These are phyloP conservation scores for Penicillium paneum DNA, from an alignment of 2,329 filamentous ascomycete species.

Conservation along the genomic window DNA sequence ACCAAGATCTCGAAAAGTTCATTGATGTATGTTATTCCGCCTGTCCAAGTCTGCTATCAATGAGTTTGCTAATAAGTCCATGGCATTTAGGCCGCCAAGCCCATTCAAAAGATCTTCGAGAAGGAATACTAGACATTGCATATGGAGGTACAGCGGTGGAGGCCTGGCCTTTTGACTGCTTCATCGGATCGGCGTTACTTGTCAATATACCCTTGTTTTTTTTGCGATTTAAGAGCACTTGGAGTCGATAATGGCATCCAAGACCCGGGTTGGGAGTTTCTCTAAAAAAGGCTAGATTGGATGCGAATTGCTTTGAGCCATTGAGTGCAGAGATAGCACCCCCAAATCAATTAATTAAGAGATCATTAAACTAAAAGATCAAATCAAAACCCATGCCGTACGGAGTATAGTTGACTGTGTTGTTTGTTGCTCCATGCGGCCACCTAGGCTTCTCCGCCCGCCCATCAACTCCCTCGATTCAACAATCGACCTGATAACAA, in stretches of 20 bases:
- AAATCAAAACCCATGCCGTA: not conserved
- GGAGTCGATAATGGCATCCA: not conserved
- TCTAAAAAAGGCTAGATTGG: not conserved
- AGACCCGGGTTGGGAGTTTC: not conserved
- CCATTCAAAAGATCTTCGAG: constrained; percentile 81
- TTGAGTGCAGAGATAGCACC: not conserved
- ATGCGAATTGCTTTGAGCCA: not conserved
- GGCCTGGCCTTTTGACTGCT: constrained; percentile 9
- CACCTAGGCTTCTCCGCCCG: constrained; percentile 21
- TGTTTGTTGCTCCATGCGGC: not conserved
- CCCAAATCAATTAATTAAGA: not conserved
- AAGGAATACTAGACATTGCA: constrained; percentile 54
- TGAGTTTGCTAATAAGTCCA: constrained; percentile 8
- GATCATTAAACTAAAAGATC: not conserved
- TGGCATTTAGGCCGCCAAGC: constrained; percentile 68
- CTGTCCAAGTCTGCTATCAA: not conserved
- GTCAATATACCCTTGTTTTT: constrained; percentile 27
- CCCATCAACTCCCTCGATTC: constrained; percentile 12
- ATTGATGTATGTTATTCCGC: constrained; percentile 65
- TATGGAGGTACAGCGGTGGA: constrained; percentile 4
- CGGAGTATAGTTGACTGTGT: not conserved
- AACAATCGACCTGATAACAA: constrained; percentile 11
- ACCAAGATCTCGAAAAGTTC: constrained; percentile 89
- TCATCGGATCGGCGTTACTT: constrained; percentile 24
- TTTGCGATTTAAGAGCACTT: constrained; percentile 8